Percentiles rank a stretch among this genome's conserved stretches.
Conservation (phyloP, 306 rosid genomes). For the Pyrus communis region DNA sequence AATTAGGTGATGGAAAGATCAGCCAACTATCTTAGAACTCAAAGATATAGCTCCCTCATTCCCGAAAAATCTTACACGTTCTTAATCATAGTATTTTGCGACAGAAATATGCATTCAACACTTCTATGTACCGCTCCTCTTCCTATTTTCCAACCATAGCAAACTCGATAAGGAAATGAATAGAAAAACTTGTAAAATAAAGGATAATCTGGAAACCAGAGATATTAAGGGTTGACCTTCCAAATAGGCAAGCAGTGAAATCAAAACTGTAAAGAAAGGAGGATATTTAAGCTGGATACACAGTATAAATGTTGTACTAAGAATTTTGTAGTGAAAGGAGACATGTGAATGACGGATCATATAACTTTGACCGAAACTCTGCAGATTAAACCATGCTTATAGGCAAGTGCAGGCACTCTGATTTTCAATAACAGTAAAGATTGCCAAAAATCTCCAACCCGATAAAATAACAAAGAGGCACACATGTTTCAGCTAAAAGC, state of each 20-base stretch:
- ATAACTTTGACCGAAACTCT: background rate
- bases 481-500: background rate
- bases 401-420: background rate
- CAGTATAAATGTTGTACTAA: background rate
- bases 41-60: background rate
- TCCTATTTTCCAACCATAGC: background rate
- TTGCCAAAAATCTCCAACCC: background rate
- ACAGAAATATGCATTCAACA: background rate
- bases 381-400: background rate
- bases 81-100: background rate
- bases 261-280: background rate
- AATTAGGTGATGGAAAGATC: background rate
- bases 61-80: background rate
- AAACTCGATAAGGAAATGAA: background rate
- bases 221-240: background rate
- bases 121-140: background rate
- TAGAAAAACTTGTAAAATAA: background rate
- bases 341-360: background rate
- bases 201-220: background rate
- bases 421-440: background rate
- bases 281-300: background rate
- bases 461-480: background rate
- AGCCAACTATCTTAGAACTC: background rate
- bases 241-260: background rate
- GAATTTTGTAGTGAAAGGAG: background rate